Conservation (phyloP, 179 eudicot species). For the Camellia oleifera region DNA sequence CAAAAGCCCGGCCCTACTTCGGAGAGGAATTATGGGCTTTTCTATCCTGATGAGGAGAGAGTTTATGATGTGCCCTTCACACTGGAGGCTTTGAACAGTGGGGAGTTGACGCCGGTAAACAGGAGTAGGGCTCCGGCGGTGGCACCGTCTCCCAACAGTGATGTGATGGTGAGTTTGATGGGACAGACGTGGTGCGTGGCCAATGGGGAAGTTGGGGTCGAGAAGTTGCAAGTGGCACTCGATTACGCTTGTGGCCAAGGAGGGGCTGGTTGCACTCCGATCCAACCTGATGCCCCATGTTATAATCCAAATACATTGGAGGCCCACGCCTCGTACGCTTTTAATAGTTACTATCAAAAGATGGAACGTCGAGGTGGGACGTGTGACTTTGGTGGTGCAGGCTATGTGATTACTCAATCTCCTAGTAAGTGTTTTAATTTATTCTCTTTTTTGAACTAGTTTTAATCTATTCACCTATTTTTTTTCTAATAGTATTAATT, state of each 20-base stretch:
- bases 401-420: conserved; percentile 75
- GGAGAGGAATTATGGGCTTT: conserved; percentile 79
- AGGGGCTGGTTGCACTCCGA: conserved; percentile 91
- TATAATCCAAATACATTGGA: conserved; percentile 57
- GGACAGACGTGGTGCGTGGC: conserved; percentile 95
- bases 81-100: conserved; percentile 11
- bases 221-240: conserved; percentile 62
- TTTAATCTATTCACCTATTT: too few species aligned
- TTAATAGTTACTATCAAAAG: conserved; percentile 86
- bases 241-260: conserved; percentile 93
- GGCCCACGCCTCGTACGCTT: conserved; percentile 92
- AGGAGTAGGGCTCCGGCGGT: conserved; percentile 24
- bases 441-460: too few species aligned
- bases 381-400: conserved; percentile 84
- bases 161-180: conserved; percentile 11
- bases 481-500: neutral
- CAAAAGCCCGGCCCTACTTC: conserved; percentile 75
- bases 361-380: conserved; percentile 65
- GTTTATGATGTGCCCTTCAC: conserved; percentile 64
- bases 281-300: conserved; percentile 73
- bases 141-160: conserved; percentile 25
- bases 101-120: conserved; percentile 15
- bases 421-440: conserved; percentile 52
- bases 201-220: conserved; percentile 38
- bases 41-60: conserved; percentile 60